These are phyloP conservation scores for Ceratorhiza oryzae-sativae DNA, from an alignment of 1,284 basidiomycete genomes.

Conservation along the genomic window DNA sequence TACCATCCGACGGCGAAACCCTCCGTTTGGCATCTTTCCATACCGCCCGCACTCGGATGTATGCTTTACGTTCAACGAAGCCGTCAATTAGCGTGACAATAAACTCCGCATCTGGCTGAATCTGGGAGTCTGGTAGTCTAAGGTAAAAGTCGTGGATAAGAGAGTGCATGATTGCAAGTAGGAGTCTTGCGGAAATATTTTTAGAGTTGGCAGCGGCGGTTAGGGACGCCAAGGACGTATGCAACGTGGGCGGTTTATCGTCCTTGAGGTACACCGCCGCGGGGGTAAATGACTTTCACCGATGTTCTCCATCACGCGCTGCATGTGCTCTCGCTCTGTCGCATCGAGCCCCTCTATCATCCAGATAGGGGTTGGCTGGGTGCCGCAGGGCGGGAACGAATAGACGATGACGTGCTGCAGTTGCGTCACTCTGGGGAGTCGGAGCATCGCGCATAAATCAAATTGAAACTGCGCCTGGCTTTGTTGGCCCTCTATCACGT, in stretches of 20 bases:
- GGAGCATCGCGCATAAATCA: slow-evolving; percentile 2
- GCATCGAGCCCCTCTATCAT: slow-evolving; percentile 14
- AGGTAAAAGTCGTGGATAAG: too few species aligned
- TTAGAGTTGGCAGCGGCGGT: slow-evolving; percentile 13
- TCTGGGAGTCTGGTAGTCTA: background rate
- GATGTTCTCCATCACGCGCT: background rate
- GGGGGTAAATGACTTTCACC: background rate
- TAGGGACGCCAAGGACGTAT: too few species aligned
- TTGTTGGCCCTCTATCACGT: background rate
- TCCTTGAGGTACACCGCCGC: background rate
- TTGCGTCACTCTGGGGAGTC: background rate
- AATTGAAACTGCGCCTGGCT: background rate
- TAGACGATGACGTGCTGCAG: slow-evolving; percentile 23
- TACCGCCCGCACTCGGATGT: background rate
- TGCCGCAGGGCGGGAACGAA: slow-evolving; percentile 14
- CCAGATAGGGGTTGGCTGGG: slow-evolving; percentile 23
- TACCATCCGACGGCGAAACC: background rate
- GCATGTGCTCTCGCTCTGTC: too few species aligned
- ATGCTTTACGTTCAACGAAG: slow-evolving; percentile 1
- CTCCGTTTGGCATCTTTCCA: slow-evolving; percentile 25
- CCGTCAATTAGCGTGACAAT: background rate
- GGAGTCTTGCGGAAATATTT: background rate
- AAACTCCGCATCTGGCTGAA: background rate
- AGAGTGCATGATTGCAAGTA: slow-evolving; percentile 9
- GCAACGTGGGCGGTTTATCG: background rate